A percentile compares a stretch with the other conserved stretches of the same genome.
Conservation (phyloP, 306 rosid genomes). For the Lablab purpureus region DNA sequence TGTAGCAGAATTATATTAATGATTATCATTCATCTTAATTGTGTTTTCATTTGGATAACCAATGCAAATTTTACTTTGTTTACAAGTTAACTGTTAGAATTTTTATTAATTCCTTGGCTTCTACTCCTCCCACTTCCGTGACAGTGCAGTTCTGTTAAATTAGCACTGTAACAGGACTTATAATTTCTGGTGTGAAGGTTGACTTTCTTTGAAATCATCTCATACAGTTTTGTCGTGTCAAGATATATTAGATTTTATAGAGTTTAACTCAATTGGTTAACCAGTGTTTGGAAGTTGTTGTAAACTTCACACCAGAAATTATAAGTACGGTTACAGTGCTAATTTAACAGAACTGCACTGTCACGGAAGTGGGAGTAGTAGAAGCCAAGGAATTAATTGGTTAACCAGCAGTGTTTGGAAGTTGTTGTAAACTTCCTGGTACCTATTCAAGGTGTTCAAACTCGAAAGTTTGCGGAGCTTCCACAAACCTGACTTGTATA, state of each 20-base stretch:
- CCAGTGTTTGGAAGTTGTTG: no score
- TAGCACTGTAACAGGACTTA: neutral
- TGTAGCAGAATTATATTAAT: conserved; percentile 7
- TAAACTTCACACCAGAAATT: no score
- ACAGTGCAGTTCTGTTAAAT: neutral
- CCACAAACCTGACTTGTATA: neutral
- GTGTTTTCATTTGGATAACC: conserved; percentile 16
- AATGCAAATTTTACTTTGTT: neutral
- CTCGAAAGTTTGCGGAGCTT: neutral
- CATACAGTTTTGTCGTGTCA: neutral
- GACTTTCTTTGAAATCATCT: neutral
- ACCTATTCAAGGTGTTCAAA: no score
- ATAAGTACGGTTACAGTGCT: no score
- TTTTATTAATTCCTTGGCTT: neutral
- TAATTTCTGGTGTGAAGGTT: neutral
- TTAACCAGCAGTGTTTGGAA: no score
- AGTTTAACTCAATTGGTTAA: no score
- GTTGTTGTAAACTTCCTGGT: no score
- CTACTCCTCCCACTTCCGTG: neutral
- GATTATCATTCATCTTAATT: neutral
- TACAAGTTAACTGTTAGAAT: neutral
- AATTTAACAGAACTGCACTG: no score
- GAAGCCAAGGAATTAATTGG: no score
- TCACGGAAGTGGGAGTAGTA: no score
- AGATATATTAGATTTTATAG: neutral